These are phyloP conservation scores for Scedosporium apiospermum DNA, from an alignment of 2,329 filamentous ascomycete genomes.

Conservation along the genomic window DNA sequence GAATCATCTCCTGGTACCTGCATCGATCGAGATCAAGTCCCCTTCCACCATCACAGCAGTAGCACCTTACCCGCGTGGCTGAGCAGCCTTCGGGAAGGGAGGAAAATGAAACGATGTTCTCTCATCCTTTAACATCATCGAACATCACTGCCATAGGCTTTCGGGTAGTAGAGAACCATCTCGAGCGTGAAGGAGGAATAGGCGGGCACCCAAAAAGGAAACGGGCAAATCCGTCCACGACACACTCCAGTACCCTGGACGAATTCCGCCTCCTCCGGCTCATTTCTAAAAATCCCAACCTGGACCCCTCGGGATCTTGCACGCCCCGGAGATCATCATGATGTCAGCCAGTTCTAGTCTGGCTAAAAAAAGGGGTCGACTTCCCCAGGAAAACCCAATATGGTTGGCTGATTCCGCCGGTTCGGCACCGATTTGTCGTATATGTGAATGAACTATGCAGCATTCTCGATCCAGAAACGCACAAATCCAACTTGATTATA, in stretches of 20 bases:
- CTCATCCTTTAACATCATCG: not conserved
- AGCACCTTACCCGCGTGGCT: not conserved
- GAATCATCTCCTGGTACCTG: constrained; percentile 3
- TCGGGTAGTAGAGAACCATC: too few relatives aligned
- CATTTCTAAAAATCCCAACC: not conserved
- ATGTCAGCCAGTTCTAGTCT: not conserved
- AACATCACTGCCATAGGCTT: not conserved
- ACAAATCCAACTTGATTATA: too few relatives aligned
- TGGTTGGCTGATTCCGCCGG: not conserved
- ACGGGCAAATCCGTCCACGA: not conserved
- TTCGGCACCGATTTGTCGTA: not conserved
- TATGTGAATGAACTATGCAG: not conserved
- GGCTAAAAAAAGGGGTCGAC: not conserved
- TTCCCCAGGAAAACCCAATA: not conserved
- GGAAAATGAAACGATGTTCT: not conserved
- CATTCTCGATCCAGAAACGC: not conserved
- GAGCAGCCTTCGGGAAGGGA: not conserved
- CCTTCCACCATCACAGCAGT: not conserved
- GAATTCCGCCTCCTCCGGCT: not conserved
- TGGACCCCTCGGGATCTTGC: not conserved
- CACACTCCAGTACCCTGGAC: not conserved
- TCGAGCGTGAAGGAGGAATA: not conserved
- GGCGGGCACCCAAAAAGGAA: not conserved
- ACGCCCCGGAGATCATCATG: not conserved
- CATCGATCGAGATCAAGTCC: not conserved